Conservation (phyloP, 2,329 filamentous ascomycete species). For the Cladophialophora yegresii region DNA sequence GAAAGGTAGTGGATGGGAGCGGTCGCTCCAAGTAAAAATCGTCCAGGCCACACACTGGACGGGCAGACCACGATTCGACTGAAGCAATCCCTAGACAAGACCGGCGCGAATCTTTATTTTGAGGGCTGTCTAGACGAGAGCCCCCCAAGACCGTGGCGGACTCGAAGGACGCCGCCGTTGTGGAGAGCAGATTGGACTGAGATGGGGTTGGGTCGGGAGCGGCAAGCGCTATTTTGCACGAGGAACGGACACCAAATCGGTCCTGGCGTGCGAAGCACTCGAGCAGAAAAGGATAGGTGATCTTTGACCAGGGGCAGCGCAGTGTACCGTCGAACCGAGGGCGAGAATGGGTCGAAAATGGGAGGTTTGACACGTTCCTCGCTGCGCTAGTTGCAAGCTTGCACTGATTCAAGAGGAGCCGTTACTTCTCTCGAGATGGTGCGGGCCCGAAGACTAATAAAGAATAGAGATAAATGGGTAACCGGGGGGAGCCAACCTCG, state of each 20-base stretch:
- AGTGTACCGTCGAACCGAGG: constrained; percentile 27
- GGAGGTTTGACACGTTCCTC: constrained; percentile 29
- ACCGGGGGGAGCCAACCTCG: constrained; percentile 16
- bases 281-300: constrained; percentile 26
- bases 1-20: constrained; percentile 33
- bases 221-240: constrained; percentile 31
- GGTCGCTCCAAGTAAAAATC: constrained; percentile 28
- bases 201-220: constrained; percentile 28
- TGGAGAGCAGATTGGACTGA: constrained; percentile 26
- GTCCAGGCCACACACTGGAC: constrained; percentile 31
- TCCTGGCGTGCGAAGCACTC: constrained; percentile 22
- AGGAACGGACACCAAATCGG: constrained; percentile 32
- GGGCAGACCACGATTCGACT: constrained; percentile 33
- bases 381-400: constrained; percentile 28
- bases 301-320: constrained; percentile 31
- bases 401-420: constrained; percentile 26
- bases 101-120: constrained; percentile 36
- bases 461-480: constrained; percentile 22
- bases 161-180: constrained; percentile 28
- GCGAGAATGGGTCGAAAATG: constrained; percentile 27
- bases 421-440: constrained; percentile 32
- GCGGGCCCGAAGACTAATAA: constrained; percentile 30
- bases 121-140: constrained; percentile 31
- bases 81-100: constrained; percentile 36
- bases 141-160: constrained; percentile 23